phyloP scores from a whole-genome alignment of 1,284 basidiomycete species.

The Prillingera fragicola region DNA sequence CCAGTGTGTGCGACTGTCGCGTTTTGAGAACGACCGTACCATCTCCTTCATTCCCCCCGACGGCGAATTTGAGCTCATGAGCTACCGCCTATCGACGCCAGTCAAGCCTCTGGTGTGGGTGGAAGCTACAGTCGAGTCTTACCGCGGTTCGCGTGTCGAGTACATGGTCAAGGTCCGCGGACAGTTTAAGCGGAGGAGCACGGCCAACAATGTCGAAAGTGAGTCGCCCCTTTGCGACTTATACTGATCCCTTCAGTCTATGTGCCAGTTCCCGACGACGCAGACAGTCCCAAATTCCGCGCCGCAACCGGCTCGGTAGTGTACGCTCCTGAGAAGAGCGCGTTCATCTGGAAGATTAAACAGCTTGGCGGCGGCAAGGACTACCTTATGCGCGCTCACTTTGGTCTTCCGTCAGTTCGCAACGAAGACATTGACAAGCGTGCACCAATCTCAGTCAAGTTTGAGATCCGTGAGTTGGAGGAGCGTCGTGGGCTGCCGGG shows the following conservation, averaged over 20 bases:
- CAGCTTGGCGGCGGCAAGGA: conserved; percentile 86
- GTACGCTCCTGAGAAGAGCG: conserved; percentile 91
- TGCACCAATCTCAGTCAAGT: conserved; percentile 92
- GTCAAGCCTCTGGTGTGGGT: conserved; percentile 99
- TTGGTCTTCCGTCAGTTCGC: conserved; percentile 83
- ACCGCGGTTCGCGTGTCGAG: conserved; percentile 88
- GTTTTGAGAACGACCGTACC: conserved; percentile 98
- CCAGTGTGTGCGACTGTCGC: conserved; percentile 97
- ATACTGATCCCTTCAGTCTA: no score
- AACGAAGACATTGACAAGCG: conserved; percentile 81
- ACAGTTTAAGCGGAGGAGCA: conserved; percentile 93
- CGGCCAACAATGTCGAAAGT: conserved; percentile 98
- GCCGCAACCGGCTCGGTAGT: conserved; percentile 86
- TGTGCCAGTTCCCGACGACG: conserved; percentile 96
- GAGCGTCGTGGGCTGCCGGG: conserved; percentile 1
- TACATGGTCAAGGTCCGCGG: conserved; percentile 98
- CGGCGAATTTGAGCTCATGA: conserved; percentile 98
- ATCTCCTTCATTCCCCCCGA: conserved; percentile 99
- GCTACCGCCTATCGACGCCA: conserved; percentile 88
- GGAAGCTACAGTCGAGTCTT: conserved; percentile 91
- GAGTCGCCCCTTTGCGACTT: no score
- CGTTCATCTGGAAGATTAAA: conserved; percentile 98
- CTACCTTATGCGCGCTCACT: conserved; percentile 93
- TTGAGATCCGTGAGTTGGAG: conserved; percentile 83
- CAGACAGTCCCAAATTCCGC: conserved; percentile 95